Conservation (phyloP, 1,139 yeast genomes). For the Scheffersomyces lignicola region DNA sequence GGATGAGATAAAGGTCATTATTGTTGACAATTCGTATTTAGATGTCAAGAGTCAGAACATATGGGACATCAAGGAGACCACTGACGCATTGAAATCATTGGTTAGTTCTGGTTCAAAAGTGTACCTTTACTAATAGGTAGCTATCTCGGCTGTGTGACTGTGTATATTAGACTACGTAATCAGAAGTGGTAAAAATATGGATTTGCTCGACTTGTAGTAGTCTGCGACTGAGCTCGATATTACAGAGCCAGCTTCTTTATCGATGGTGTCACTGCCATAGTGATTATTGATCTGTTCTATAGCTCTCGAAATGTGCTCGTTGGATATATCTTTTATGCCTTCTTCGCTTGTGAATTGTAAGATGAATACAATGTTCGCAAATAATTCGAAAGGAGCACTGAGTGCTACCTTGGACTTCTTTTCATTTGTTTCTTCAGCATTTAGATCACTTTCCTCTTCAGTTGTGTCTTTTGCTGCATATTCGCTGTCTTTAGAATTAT, state of each 20-base stretch:
- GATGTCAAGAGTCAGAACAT: constrained; percentile 63
- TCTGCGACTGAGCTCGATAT: constrained; percentile 27
- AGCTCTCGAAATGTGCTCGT: constrained; percentile 6
- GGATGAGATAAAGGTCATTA: constrained; percentile 53
- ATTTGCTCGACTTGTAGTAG: constrained; percentile 30
- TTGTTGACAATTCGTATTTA: constrained; percentile 64
- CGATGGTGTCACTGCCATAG: constrained; percentile 11
- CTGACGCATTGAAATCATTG: constrained; percentile 39
- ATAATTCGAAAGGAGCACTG: constrained; percentile 9
- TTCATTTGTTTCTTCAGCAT: neutral
- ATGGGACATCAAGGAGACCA: constrained; percentile 59
- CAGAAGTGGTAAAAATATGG: constrained; percentile 39
- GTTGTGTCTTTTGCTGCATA: constrained; percentile 2
- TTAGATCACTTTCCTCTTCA: neutral
- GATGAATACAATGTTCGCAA: constrained; percentile 27
- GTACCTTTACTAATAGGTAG: constrained; percentile 40
- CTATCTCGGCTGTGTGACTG: neutral
- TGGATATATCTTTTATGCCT: constrained; percentile 7
- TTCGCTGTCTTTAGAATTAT: constrained; percentile 2
- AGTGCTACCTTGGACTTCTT: neutral
- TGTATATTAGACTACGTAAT: constrained; percentile 9
- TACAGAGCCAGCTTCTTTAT: constrained; percentile 15
- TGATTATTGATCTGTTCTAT: constrained; percentile 1
- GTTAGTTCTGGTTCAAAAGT: constrained; percentile 46
- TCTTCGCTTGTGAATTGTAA: constrained; percentile 20